phyloP scores from a whole-genome alignment of 2,329 filamentous ascomycete genomes.

The Pestalotiopsis sp. region DNA sequence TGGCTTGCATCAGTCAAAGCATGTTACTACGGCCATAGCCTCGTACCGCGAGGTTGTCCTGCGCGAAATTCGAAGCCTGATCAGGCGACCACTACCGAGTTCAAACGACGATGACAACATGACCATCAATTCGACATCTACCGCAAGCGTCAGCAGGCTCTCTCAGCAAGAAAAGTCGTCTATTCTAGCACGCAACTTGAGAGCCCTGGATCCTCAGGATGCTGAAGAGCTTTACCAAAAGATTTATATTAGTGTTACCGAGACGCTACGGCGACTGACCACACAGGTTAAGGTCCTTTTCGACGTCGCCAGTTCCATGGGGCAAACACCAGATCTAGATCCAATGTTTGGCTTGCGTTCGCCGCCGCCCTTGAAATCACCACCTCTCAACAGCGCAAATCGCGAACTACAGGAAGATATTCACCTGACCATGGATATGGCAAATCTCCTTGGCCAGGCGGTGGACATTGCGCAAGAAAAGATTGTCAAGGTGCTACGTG shows the following conservation, averaged over 20 bases:
- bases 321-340: conserved; percentile 36
- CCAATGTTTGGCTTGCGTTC: conserved; percentile 44
- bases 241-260: conserved; percentile 86
- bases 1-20: conserved; percentile 80
- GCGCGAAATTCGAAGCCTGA: conserved; percentile 83
- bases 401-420: conserved; percentile 69
- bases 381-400: conserved; percentile 52
- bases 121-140: conserved; percentile 85
- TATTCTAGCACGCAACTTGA: conserved; percentile 83
- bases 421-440: conserved; percentile 75
- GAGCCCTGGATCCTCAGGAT: conserved; percentile 80
- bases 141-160: conserved; percentile 67
- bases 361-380: conserved; percentile 50
- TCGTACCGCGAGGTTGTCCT: conserved; percentile 83
- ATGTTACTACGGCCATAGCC: conserved; percentile 79
- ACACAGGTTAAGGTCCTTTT: conserved; percentile 94
- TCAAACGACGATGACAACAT: conserved; percentile 93
- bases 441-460: conserved; percentile 76
- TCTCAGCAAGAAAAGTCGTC: conserved; percentile 89
- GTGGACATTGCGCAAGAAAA: conserved; percentile 81
- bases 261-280: conserved; percentile 81
- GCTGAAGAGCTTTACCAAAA: conserved; percentile 81
- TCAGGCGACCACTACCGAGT: conserved; percentile 83
- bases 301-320: conserved; percentile 82
- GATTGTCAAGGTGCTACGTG: conserved; percentile 74